Evolutionary conservation across 331 rosid species (phyloP).

Genomic region (Rhamnella rubrinervis): DNA sequence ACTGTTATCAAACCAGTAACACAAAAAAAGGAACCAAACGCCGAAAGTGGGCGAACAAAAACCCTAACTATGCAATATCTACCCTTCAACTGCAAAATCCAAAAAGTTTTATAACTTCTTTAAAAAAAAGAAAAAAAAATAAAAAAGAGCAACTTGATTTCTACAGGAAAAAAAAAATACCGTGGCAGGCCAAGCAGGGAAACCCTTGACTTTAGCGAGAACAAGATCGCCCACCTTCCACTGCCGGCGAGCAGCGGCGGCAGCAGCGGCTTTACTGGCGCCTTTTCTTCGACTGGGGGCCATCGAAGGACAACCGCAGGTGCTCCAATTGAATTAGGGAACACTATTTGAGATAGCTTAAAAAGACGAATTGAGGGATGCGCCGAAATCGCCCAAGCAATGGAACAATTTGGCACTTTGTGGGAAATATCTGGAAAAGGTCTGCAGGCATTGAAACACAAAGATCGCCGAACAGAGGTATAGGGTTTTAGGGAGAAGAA

Average conservation of each 20-base stretch:
- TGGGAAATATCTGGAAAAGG: constrained; percentile 27
- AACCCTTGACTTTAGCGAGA: constrained; percentile 92
- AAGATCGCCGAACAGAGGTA: constrained; percentile 14
- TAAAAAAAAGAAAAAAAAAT: too few relatives aligned
- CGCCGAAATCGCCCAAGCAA: constrained; percentile 44
- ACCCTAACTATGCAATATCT: neutral
- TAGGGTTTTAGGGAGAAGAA: constrained; percentile 3
- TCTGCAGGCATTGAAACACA: constrained; percentile 67
- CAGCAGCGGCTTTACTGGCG: constrained; percentile 68
- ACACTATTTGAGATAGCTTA: constrained; percentile 42
- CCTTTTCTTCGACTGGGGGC: constrained; percentile 87
- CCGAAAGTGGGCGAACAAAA: constrained; percentile 31
- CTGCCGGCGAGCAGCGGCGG: constrained; percentile 82
- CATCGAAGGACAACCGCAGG: constrained; percentile 41
- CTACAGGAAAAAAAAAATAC: constrained; percentile 25
- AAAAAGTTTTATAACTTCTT: neutral
- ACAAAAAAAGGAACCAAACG: neutral
- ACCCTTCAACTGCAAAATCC: neutral
- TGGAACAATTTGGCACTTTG: constrained; percentile 39
- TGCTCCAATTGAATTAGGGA: constrained; percentile 32
- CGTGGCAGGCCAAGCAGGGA: constrained; percentile 99
- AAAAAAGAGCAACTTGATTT: neutral
- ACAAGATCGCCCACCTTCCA: constrained; percentile 98
- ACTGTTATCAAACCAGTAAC: neutral
- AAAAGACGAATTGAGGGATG: constrained; percentile 16